Conservation (phyloP, 2,329 filamentous ascomycete species). For the Alternaria gansuensis region DNA sequence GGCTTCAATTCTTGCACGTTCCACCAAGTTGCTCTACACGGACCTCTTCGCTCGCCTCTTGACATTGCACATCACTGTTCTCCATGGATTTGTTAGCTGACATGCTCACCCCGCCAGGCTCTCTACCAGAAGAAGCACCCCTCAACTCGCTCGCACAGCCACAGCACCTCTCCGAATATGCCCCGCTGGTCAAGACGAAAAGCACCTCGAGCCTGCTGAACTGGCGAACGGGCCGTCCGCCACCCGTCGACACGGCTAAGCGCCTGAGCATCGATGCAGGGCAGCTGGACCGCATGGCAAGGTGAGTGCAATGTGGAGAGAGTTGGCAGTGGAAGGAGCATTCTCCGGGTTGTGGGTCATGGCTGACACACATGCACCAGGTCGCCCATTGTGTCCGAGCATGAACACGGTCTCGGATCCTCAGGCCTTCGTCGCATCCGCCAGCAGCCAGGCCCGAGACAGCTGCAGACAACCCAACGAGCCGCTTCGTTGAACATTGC, state of each 20-base stretch:
- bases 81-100: constrained; percentile 41
- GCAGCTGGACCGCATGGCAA: constrained; percentile 73
- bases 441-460: constrained; percentile 74
- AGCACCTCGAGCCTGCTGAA: constrained; percentile 60
- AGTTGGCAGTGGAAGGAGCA: constrained; percentile 1
- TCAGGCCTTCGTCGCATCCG: constrained; percentile 93
- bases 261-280: constrained; percentile 82
- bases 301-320: constrained; percentile 62
- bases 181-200: constrained; percentile 58
- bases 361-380: constrained; percentile 57
- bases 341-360: constrained; percentile 9
- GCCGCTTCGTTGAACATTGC: constrained; percentile 73
- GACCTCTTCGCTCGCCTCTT: not conserved
- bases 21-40: not conserved
- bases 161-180: constrained; percentile 41
- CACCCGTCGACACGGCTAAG: constrained; percentile 64
- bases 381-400: constrained; percentile 82
- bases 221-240: constrained; percentile 43
- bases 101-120: constrained; percentile 43
- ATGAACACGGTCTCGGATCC: constrained; percentile 84
- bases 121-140: constrained; percentile 46
- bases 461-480: constrained; percentile 65
- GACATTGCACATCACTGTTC: constrained; percentile 2
- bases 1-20: not conserved
- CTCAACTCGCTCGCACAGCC: constrained; percentile 32